Base-by-base conservation (phyloP, 257 asterid genomes). In the Fraxinus anomala region DNA sequence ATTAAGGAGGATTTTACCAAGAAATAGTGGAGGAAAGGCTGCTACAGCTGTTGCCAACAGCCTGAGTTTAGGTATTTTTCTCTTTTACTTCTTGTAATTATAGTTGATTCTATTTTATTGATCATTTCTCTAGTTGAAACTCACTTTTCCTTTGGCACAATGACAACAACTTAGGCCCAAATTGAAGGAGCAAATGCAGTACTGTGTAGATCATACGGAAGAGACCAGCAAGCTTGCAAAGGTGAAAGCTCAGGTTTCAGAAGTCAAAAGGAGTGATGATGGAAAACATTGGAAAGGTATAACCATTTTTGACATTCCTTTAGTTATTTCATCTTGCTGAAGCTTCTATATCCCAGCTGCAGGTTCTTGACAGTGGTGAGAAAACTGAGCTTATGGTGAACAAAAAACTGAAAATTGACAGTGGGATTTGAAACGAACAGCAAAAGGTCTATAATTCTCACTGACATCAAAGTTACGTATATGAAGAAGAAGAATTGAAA, bases 21-120 rank as follows among this genome's bases (percentile, higher is more conserved):
- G 91, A 91, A 88, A 81, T 91, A 92, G 92, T 65, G 97, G 94
- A 65, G 97, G 97, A 56, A 92, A 92, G 89, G 94, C 95, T 70
- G 95, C 96, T 68, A 91, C 96, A 28, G 93, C 97, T 81, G 91
- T 84, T 69, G 95, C 95, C 39, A 88, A 84, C 74, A 86, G 96
- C 83, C 87, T 92, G 76, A 92, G 44, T 91, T 92, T 31, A 96
- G 96, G 97, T 92, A 89, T 28, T 33, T 16, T 71, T 72, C 33
- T 82, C 17, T 23, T 71, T 2, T 73, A 30, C 9, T 36, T 6
- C 42, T 61, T 9, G 44, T 72, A 28, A 21, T 36, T 42, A 24
- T 17, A 39, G 40, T 76, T 76, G n/a, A 37, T 11, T 66, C 0
- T 28, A 74, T 74, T 8, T 5, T 14, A 11, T 21, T 16, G 12